Evolutionary conservation across 805 yeast genomes (phyloP).

Genomic region (Cyberlindnera americana): DNA sequence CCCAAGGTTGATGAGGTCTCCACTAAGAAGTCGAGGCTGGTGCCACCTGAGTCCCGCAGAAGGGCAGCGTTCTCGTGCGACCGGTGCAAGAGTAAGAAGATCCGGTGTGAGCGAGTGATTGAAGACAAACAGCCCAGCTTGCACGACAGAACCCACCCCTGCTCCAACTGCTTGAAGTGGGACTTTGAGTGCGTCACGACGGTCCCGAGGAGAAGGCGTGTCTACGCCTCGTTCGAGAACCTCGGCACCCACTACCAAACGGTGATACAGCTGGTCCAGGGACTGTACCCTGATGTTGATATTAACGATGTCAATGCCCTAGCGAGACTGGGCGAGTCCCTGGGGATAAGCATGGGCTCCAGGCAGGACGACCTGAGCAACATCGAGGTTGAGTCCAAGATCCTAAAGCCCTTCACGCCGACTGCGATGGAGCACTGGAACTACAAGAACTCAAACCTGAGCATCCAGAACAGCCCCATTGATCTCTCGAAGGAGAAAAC

Average conservation of each 20-base stretch:
- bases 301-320: conserved; percentile 40
- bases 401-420: conserved; percentile 23
- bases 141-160: conserved; percentile 35
- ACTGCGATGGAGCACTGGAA: conserved; percentile 7
- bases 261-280: conserved; percentile 35
- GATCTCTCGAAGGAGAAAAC: too few relatives aligned
- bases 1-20: conserved; percentile 3
- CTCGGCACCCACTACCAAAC: conserved; percentile 42
- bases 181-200: conserved; percentile 40
- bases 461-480: too few relatives aligned
- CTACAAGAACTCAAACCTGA: too few relatives aligned
- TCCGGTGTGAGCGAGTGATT: conserved; percentile 38
- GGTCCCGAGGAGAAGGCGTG: conserved; percentile 39
- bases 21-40: conserved; percentile 32
- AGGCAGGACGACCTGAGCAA: conserved; percentile 13
- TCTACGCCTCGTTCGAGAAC: conserved; percentile 40
- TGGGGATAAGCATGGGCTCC: conserved; percentile 22
- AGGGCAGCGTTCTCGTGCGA: conserved; percentile 45
- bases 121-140: conserved; percentile 24
- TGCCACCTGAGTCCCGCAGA: conserved; percentile 35
- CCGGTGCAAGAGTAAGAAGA: conserved; percentile 41
- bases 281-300: conserved; percentile 43
- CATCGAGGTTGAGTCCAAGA: conserved; percentile 21
- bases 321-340: conserved; percentile 27
- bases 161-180: conserved; percentile 36